Percentiles rank a stretch among this genome's conserved stretches.
These are phyloP conservation scores for Besnoitia besnoiti DNA, from an alignment of 169 alveolate genomes.

Conservation along the genomic window DNA sequence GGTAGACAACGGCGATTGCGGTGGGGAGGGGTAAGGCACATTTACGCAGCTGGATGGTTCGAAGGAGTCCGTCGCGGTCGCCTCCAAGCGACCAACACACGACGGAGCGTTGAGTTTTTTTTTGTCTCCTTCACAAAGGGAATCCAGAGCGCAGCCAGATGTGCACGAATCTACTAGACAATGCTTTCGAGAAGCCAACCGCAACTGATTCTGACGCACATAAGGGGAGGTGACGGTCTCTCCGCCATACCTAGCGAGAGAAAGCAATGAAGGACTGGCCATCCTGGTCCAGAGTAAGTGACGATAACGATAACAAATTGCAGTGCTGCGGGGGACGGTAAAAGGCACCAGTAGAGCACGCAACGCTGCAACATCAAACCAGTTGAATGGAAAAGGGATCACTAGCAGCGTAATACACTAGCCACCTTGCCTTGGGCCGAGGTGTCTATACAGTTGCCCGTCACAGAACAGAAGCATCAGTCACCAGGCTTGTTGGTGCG, in stretches of 20 bases:
- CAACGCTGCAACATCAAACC: too few species aligned
- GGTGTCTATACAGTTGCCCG: too few species aligned
- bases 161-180: background rate
- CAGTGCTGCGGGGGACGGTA: too few species aligned
- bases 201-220: background rate
- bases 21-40: constrained; percentile 38
- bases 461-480: too few species aligned
- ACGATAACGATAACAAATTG: background rate
- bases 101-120: background rate
- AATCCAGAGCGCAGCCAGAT: background rate
- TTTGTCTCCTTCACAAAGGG: background rate
- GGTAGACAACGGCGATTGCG: constrained; percentile 2
- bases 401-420: too few species aligned
- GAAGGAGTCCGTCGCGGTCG: background rate
- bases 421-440: too few species aligned
- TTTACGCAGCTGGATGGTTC: background rate
- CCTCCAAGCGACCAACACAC: background rate
- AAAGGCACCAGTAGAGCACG: too few species aligned
- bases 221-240: background rate
- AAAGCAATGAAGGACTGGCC: constrained; percentile 7
- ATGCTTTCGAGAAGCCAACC: background rate
- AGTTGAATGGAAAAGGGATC: too few species aligned
- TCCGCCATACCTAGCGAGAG: background rate
- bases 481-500: too few species aligned
- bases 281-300: background rate